phyloP scores from a whole-genome alignment of 352 stramenopile genomes.

The Thraustotheca clavata region DNA sequence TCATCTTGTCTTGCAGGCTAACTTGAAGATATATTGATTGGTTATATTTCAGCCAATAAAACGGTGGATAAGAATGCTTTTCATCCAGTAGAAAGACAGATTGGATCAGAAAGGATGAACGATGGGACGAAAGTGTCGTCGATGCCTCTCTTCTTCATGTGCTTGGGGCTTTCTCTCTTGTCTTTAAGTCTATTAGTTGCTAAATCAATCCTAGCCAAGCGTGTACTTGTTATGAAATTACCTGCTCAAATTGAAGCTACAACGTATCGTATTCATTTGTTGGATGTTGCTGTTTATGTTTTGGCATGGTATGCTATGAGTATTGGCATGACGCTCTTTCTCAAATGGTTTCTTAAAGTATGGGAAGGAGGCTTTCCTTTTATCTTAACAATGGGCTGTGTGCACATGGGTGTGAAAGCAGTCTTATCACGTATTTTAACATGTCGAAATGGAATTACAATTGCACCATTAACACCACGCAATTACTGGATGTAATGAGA shows the following conservation, averaged over 20 bases:
- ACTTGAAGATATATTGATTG: not conserved
- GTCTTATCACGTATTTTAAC: conserved; percentile 43
- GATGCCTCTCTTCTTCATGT: conserved; percentile 7
- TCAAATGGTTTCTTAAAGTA: conserved; percentile 75
- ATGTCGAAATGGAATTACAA: not conserved
- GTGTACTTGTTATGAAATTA: not conserved
- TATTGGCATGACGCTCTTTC: conserved; percentile 80
- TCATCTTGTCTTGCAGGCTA: not conserved
- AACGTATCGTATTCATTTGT: conserved; percentile 26
- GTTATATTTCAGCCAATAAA: not conserved
- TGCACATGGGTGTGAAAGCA: conserved; percentile 78
- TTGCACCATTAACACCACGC: not conserved
- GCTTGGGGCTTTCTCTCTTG: not conserved
- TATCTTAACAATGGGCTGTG: conserved; percentile 63
- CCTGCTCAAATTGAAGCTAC: not conserved
- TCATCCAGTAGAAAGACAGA: too few species aligned
- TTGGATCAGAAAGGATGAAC: too few species aligned
- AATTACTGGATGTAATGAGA: conserved; percentile 17
- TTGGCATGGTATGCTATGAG: conserved; percentile 77
- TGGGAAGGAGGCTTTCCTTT: conserved; percentile 68
- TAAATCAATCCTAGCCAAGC: not conserved
- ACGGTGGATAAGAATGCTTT: not conserved
- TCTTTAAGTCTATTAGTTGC: not conserved
- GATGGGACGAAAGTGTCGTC: too few species aligned
- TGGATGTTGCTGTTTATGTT: conserved; percentile 64